Conservation (phyloP, 805 yeast genomes). For the Ogataea methanolica region DNA sequence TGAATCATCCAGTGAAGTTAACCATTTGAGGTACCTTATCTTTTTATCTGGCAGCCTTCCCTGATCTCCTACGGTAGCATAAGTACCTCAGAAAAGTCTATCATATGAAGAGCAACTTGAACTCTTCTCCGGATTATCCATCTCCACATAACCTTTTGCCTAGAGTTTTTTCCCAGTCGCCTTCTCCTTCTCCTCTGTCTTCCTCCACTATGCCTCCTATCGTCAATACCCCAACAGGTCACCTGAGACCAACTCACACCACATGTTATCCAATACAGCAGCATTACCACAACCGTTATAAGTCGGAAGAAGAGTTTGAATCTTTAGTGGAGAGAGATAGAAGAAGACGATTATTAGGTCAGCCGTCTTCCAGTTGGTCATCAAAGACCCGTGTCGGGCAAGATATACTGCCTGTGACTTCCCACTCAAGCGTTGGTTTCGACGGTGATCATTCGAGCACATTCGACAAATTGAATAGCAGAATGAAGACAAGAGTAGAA, state of each 20-base stretch:
- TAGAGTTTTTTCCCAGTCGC: not conserved
- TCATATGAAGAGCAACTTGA: conserved; percentile 1
- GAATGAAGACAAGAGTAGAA: conserved; percentile 9
- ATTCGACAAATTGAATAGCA: not conserved
- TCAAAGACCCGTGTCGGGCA: not conserved
- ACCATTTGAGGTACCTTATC: no score
- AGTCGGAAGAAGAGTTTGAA: conserved; percentile 6
- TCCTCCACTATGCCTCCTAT: not conserved
- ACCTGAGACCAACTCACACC: not conserved
- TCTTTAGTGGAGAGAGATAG: not conserved
- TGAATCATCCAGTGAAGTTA: no score
- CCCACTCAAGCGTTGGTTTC: not conserved
- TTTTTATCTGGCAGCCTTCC: not conserved
- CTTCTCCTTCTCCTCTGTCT: conserved; percentile 1
- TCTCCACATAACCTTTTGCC: not conserved
- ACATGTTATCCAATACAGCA: not conserved
- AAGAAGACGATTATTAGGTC: not conserved
- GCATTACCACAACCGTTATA: not conserved
- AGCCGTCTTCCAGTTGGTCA: not conserved
- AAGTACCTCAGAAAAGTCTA: no score
- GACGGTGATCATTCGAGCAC: not conserved
- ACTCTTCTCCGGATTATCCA: not conserved
- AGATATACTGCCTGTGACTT: not conserved
- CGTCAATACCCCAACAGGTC: not conserved
- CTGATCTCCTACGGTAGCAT: not conserved